Evolutionary conservation across 192 early-diverging fungal genomes (phyloP).

Genomic region (Powellomyces hirtus): DNA sequence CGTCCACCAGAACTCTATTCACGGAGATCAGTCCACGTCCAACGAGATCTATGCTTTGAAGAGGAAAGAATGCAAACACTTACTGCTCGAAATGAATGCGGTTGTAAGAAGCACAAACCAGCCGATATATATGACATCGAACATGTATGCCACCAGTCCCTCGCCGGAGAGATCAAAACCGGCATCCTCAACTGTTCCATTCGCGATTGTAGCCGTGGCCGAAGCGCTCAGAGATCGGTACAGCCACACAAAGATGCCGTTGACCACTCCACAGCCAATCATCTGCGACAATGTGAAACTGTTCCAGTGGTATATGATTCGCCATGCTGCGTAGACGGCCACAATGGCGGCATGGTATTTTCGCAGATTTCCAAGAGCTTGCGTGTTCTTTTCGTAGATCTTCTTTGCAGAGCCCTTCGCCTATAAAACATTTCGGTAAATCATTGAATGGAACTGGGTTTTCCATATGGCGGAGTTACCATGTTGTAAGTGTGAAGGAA

Average conservation of each 20-base stretch:
- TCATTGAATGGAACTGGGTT: no score
- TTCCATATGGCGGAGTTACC: no score
- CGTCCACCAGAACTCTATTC: conserved; percentile 29
- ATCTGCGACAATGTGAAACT: conserved; percentile 45
- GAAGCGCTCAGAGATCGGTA: conserved; percentile 47
- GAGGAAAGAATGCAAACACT: conserved; percentile 25
- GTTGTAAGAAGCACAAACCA: conserved; percentile 73
- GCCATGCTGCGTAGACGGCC: conserved; percentile 55
- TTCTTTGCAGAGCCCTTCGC: conserved; percentile 68
- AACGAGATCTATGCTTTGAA: background rate
- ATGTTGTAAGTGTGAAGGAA: no score
- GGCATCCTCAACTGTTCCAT: conserved; percentile 41
- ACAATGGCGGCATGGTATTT: conserved; percentile 53
- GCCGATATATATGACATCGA: conserved; percentile 81
- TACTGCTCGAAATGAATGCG: conserved; percentile 54
- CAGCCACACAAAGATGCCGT: conserved; percentile 47
- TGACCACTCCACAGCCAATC: conserved; percentile 41
- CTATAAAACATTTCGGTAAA: no score
- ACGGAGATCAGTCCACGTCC: background rate
- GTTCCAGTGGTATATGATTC: conserved; percentile 51
- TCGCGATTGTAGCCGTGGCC: conserved; percentile 44
- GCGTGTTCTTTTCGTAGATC: conserved; percentile 53
- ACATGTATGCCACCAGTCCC: conserved; percentile 67
- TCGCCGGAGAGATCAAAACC: conserved; percentile 49
- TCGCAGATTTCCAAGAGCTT: conserved; percentile 51